phyloP scores from a whole-genome alignment of 257 asterid species.

The Lycium ferocissimum region DNA sequence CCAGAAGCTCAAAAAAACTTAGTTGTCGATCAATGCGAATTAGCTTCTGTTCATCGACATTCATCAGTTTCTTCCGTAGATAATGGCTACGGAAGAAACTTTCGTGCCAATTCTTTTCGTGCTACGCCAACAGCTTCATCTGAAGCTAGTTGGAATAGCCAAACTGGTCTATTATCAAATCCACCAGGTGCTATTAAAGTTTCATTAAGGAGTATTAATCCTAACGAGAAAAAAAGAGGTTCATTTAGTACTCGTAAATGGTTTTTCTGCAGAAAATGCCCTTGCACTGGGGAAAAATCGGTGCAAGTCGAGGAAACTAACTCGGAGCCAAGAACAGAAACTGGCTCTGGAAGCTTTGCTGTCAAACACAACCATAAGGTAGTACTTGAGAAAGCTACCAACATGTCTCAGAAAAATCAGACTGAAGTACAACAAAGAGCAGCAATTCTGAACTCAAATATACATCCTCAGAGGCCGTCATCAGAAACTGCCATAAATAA shows the following conservation, averaged over 20 bases:
- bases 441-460: neutral
- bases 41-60: constrained; percentile 3
- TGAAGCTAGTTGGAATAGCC: constrained; percentile 95
- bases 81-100: constrained; percentile 53
- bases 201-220: constrained; percentile 42
- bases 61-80: constrained; percentile 64
- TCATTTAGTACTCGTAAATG: constrained; percentile 44
- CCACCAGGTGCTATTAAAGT: constrained; percentile 62
- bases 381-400: constrained; percentile 23
- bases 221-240: constrained; percentile 39
- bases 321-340: constrained; percentile 20
- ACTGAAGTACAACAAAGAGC: constrained; percentile 33
- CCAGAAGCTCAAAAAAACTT: constrained; percentile 28
- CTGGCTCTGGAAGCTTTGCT: constrained; percentile 1
- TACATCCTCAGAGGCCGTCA: neutral
- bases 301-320: constrained; percentile 62
- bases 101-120: constrained; percentile 56
- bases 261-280: constrained; percentile 68
- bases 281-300: constrained; percentile 72
- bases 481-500: neutral
- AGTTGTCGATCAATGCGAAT: neutral
- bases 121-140: constrained; percentile 92
- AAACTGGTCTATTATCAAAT: constrained; percentile 65
- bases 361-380: constrained; percentile 28
- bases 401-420: constrained; percentile 35